Base-by-base conservation (phyloP, 1,284 basidiomycete genomes). In the Pseudozyma tsukubaensis region DNA sequence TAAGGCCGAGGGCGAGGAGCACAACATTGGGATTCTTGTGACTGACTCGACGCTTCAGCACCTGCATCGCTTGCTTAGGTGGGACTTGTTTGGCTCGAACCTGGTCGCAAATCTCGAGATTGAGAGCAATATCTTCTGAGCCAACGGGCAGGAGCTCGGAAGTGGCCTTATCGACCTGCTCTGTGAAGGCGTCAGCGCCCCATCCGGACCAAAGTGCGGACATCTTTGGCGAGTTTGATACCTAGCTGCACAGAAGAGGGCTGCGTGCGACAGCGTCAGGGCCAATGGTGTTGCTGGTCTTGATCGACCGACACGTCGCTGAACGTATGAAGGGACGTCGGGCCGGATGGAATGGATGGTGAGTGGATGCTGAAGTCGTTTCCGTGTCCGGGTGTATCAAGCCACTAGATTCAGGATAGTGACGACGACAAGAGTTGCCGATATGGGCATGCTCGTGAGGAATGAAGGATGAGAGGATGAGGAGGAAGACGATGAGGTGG, bases 21-120 rank as follows among this genome's bases (percentile, higher is more conserved):
- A 95, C 94, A 11, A 97, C 94, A 77, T 98, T 97, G 1, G 94
- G 95, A 85, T 99, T 99, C 89, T 92, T 92, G 86, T 97, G 93
- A 76, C 91, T 91, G 50, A 99, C 86, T 43, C 96, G 89, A 37
- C 90, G 89, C 86, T 95, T 94, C 80, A 99, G 88, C 39, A 92
- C 90, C 69, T 92, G 91, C 91, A 95, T 92, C 1, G 96, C 92
- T 68, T 92, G 90, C 84, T 92, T 92, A 11, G 94, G 90, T 24
- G 89, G 89, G 0, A 92, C 92, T 44, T 92, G 90, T 87, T 96
- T 96, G 16, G 94, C 94, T 59, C 94, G 90, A 83, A 99, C 78
- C 86, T 96, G 91, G 86, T 99, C 96, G 76, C 94, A 94, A 87
- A 98, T 93, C 84, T 98, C 94, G 70, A 99, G 91, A 81, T 94